Percentiles rank a stretch among this genome's conserved stretches.
Evolutionary conservation across 768 basidiomycete species (phyloP).

Genomic region (Fomitopsis pulvina): DNA sequence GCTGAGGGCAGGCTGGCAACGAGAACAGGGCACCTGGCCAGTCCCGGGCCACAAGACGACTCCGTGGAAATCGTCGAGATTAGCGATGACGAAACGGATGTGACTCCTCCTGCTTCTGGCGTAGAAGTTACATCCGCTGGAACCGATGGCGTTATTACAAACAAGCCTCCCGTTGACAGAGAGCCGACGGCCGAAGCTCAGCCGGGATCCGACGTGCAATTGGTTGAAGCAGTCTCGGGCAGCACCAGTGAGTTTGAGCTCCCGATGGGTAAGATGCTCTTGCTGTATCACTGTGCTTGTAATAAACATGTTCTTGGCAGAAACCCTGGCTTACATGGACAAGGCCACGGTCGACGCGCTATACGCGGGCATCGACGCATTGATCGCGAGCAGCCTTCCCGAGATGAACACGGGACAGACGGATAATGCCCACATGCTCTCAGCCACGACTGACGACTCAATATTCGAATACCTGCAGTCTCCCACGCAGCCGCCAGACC

Average conservation of each 20-base stretch:
- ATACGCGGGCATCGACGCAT: not conserved
- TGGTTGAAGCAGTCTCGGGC: not conserved
- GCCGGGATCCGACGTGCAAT: too few species aligned
- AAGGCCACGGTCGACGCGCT: not conserved
- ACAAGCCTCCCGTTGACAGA: too few species aligned
- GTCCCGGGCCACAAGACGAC: not conserved
- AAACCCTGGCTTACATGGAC: not conserved
- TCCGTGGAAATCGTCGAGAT: conserved; percentile 16
- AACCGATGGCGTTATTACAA: too few species aligned
- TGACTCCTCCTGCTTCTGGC: not conserved
- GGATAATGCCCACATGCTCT: too few species aligned
- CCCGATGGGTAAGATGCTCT: not conserved
- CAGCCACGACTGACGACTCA: too few species aligned
- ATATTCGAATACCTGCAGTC: too few species aligned
- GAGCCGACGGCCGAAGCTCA: too few species aligned
- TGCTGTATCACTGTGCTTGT: not conserved
- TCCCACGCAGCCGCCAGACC: too few species aligned
- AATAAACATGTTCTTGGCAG: not conserved
- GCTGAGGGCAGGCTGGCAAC: conserved; percentile 18
- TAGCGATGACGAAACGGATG: conserved; percentile 20
- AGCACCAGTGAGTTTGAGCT: not conserved
- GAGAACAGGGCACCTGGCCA: conserved; percentile 11
- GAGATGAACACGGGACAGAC: too few species aligned
- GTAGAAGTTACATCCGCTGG: too few species aligned
- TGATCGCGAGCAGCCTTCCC: not conserved